phyloP scores from a whole-genome alignment of 371 early-diverging fungal genomes.

The Mortierella sp. region DNA sequence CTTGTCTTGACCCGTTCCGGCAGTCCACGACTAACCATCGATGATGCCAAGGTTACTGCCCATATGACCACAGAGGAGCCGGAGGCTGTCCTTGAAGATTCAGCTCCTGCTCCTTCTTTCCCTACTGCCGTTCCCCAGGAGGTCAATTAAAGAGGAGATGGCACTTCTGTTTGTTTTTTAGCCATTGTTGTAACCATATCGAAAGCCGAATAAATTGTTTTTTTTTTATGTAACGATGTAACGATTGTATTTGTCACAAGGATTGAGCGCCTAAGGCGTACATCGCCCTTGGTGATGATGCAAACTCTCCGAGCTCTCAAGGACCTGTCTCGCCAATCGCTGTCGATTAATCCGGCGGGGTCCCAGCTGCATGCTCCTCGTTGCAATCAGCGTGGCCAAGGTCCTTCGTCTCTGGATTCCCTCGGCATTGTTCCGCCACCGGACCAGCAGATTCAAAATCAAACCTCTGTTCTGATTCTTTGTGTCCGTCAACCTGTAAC shows the following conservation, averaged over 20 bases:
- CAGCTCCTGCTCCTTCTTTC: neutral
- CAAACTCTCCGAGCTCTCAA: neutral
- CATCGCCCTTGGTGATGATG: neutral
- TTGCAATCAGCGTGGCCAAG: slow-evolving; percentile 44
- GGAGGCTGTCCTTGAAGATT: slow-evolving; percentile 6
- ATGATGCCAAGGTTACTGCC: slow-evolving; percentile 13
- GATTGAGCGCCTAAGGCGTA: neutral
- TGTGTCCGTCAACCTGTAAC: slow-evolving; percentile 42
- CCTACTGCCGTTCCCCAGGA: slow-evolving; percentile 3
- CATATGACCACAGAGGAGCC: slow-evolving; percentile 14
- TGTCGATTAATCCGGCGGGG: slow-evolving; percentile 44
- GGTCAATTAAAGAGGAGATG: neutral
- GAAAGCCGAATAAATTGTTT: neutral
- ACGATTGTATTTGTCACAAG: neutral
- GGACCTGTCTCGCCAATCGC: slow-evolving; percentile 32
- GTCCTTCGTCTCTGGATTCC: slow-evolving; percentile 42
- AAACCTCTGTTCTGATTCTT: slow-evolving; percentile 40
- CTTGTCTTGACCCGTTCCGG: slow-evolving; percentile 15
- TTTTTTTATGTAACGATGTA: neutral
- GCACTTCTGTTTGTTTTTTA: neutral
- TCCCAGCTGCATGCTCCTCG: slow-evolving; percentile 33
- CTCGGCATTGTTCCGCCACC: slow-evolving; percentile 40
- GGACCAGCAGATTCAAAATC: slow-evolving; percentile 30
- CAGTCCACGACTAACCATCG: slow-evolving; percentile 15
- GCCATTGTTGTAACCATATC: neutral